Conservation (phyloP, 257 asterid species). For the Solanum appendiculatum region DNA sequence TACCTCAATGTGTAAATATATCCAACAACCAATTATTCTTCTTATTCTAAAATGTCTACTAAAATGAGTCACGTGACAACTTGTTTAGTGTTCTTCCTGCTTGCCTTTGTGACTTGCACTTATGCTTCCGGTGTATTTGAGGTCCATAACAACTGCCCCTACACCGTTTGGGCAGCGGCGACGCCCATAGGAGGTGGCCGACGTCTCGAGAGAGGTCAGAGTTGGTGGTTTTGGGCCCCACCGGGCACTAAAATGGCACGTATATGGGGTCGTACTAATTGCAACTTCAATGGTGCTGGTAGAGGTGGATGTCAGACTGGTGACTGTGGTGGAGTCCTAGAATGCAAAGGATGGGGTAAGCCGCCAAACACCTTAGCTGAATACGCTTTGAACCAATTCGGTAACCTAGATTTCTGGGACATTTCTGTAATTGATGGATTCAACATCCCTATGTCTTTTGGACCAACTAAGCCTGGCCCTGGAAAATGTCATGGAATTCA, state of each 20-base stretch:
- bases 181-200: slow-evolving; percentile 12
- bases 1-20: neutral
- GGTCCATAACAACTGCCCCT: slow-evolving; percentile 17
- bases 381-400: slow-evolving; percentile 40
- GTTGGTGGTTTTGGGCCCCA: slow-evolving; percentile 19
- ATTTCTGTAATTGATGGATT: slow-evolving; percentile 44
- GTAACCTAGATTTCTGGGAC: slow-evolving; percentile 36
- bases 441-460: slow-evolving; percentile 49
- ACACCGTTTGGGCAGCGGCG: slow-evolving; percentile 31
- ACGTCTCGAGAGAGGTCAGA: slow-evolving; percentile 16
- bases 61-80: neutral
- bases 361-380: slow-evolving; percentile 50
- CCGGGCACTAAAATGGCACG: slow-evolving; percentile 17
- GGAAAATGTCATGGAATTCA: slow-evolving; percentile 20
- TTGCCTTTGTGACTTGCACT: neutral
- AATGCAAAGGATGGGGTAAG: slow-evolving; percentile 30
- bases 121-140: slow-evolving; percentile 16
- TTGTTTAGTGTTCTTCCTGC: neutral
- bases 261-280: slow-evolving; percentile 63
- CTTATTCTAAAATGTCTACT: neutral
- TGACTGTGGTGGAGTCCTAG: slow-evolving; percentile 44
- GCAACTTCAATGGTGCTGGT: slow-evolving; percentile 45
- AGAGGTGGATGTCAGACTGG: slow-evolving; percentile 49
- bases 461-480: slow-evolving; percentile 1
- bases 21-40: neutral